Base-by-base conservation (phyloP, 2,329 filamentous ascomycete genomes). In the Microdochium paspali region DNA sequence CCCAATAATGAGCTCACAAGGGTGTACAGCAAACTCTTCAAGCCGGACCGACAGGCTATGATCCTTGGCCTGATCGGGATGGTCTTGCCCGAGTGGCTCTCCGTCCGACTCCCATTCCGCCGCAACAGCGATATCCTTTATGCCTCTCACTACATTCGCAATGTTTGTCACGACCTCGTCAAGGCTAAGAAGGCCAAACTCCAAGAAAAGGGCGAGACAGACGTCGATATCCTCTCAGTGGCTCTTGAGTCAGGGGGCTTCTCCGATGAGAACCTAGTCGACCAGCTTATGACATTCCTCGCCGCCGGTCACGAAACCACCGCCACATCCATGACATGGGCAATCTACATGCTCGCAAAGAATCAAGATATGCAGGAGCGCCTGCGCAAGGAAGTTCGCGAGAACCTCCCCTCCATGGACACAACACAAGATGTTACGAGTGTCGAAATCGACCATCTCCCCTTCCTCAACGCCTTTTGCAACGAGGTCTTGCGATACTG, bases 81-180 rank as follows among this genome's bases (percentile, higher is more conserved):
- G n/a, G 58, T 93, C 45, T 52, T 94, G 1, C 82, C 85, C 0
- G 61, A 69, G 4, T 78, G 77, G 70, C 43, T 93, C 7, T 61
- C 90, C 9, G 66, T 66, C 6, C 66, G 62, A 3, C 63, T 96
- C 0, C 90, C 91, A 0, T 55, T 91, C 25, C 74, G 82, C 54
- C 77, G 82, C 49, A 95, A 91, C 65, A 67, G 68, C n/a, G 76
- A 83, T 15, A 69, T 90, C 23, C 59, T 71, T 9, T 66, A 66
- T 4, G 82, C 83, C 1, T 70, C 75, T 9, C 58, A 60, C 6
- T 69, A 74, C 43, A 83, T 93, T 58, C 82, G 86, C 43, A 65
- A 71, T 21, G 75, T 82, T 1, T 90, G 87, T 52, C 71, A 73
- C 2, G 73, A 84, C 42, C 72, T 95, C 28, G 83, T 96, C 54